Evolutionary conservation across 2,329 filamentous ascomycete species (phyloP).

Genomic region (Penicillium sp.): DNA sequence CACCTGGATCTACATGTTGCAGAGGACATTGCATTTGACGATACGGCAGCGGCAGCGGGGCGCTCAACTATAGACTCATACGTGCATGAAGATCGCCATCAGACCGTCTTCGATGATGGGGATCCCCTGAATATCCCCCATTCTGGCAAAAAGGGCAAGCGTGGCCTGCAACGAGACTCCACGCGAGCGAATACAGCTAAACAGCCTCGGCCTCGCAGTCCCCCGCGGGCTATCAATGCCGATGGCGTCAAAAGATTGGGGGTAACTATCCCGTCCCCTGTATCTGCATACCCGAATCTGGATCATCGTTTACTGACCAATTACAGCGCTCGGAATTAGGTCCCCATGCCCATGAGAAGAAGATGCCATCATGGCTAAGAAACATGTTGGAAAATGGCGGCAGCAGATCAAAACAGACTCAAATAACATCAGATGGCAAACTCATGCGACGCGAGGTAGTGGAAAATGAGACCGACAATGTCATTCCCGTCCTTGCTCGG

Average conservation of each 20-base stretch:
- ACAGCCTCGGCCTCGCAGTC: conserved; percentile 15
- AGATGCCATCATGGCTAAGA: conserved; percentile 68
- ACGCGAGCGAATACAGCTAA: conserved; percentile 13
- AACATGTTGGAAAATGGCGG: conserved; percentile 59
- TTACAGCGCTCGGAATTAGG: conserved; percentile 60
- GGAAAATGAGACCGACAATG: conserved; percentile 49
- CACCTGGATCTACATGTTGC: conserved; percentile 59
- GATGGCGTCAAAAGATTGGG: conserved; percentile 31
- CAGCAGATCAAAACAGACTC: conserved; percentile 54
- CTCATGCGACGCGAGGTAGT: conserved; percentile 41
- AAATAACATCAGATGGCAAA: conserved; percentile 44
- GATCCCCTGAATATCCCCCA: conserved; percentile 5
- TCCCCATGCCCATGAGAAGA: conserved; percentile 66
- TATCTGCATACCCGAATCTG: background rate
- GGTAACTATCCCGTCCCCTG: conserved; percentile 18
- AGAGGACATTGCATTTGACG: conserved; percentile 47
- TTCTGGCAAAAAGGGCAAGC: conserved; percentile 15
- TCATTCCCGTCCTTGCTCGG: conserved; percentile 61
- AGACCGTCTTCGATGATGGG: conserved; percentile 11
- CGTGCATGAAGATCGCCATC: conserved; percentile 8
- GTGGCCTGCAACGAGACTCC: conserved; percentile 14
- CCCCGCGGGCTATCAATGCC: conserved; percentile 10
- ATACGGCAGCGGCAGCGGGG: conserved; percentile 22
- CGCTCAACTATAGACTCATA: conserved; percentile 2
- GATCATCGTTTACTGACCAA: conserved; percentile 15